phyloP scores from a whole-genome alignment of 192 early-diverging fungal species.

The Phlyctochytrium planicorne region DNA sequence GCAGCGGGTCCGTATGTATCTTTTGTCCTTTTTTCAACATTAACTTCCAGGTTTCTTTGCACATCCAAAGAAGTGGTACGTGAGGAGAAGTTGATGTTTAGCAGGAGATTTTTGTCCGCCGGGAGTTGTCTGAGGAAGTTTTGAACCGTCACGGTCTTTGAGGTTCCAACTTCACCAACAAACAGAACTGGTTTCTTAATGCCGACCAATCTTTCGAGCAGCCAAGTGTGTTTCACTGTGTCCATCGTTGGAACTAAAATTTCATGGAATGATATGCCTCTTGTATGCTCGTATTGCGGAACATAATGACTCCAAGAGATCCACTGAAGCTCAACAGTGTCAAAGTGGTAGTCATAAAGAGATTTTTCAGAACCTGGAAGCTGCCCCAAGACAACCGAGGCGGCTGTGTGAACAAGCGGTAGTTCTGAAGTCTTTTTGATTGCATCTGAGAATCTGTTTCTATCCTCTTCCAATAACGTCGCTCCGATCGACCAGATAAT shows the following conservation, averaged over 20 bases:
- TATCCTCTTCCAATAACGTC: conserved; percentile 53
- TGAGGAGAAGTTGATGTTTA: conserved; percentile 62
- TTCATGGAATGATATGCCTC: conserved; percentile 47
- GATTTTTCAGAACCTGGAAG: conserved; percentile 58
- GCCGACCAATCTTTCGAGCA: conserved; percentile 52
- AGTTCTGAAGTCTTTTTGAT: conserved; percentile 61
- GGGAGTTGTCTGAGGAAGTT: conserved; percentile 52
- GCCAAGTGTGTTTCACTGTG: conserved; percentile 59
- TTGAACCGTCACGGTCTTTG: conserved; percentile 59
- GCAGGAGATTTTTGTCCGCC: conserved; percentile 51
- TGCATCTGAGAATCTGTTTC: conserved; percentile 56
- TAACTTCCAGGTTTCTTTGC: conserved; percentile 59
- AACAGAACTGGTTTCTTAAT: conserved; percentile 56
- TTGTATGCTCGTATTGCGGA: conserved; percentile 54
- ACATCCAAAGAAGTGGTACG: conserved; percentile 59
- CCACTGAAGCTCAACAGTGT: conserved; percentile 52
- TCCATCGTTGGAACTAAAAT: conserved; percentile 62
- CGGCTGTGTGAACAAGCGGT: conserved; percentile 48
- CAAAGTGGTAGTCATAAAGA: conserved; percentile 60
- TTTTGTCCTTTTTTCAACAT: conserved; percentile 62
- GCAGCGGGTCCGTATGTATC: conserved; percentile 60
- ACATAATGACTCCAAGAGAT: conserved; percentile 56
- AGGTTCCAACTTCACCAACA: conserved; percentile 62
- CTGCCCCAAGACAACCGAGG: conserved; percentile 46
- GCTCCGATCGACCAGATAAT: conserved; percentile 61